These are phyloP conservation scores for Pseudogymnoascus sp. DNA, from an alignment of 2,329 filamentous ascomycete genomes.

Conservation along the genomic window DNA sequence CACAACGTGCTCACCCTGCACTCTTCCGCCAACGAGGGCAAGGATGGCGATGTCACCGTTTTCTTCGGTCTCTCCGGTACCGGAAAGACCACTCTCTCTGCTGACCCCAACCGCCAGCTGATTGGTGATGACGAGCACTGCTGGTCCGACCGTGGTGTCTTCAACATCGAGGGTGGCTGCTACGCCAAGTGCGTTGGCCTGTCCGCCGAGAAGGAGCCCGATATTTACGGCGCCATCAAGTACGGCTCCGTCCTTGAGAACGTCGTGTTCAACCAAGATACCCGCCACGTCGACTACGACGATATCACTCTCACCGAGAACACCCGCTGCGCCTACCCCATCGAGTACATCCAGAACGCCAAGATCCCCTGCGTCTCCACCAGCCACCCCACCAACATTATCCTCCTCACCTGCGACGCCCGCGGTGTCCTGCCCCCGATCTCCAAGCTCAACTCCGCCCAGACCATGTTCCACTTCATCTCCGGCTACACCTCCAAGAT, in stretches of 20 bases:
- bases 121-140: slow-evolving; percentile 99
- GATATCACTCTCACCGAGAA: slow-evolving; percentile 94
- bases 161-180: slow-evolving; percentile 99
- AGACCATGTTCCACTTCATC: slow-evolving; percentile 99
- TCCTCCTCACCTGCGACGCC: slow-evolving; percentile 95
- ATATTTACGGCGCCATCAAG: slow-evolving; percentile 92
- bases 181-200: slow-evolving; percentile 98
- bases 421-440: slow-evolving; percentile 96
- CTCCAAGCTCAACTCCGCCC: slow-evolving; percentile 86
- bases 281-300: slow-evolving; percentile 89
- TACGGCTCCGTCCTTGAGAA: slow-evolving; percentile 98
- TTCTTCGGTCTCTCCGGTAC: slow-evolving; percentile 99
- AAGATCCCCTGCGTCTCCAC: slow-evolving; percentile 91
- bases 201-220: slow-evolving; percentile 96
- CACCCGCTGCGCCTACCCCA: slow-evolving; percentile 96
- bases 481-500: slow-evolving; percentile 99
- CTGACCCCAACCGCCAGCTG: slow-evolving; percentile 88
- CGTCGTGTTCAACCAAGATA: slow-evolving; percentile 89
- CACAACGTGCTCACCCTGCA: slow-evolving; percentile 98
- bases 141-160: slow-evolving; percentile 93
- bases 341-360: slow-evolving; percentile 97
- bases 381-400: slow-evolving; percentile 91
- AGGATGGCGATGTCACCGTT: slow-evolving; percentile 89
- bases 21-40: slow-evolving; percentile 96
- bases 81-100: slow-evolving; percentile 96